Percentiles rank a stretch among this genome's conserved stretches.
Conservation (phyloP, 1,284 basidiomycete species). For the Sporisorium graminicola region DNA sequence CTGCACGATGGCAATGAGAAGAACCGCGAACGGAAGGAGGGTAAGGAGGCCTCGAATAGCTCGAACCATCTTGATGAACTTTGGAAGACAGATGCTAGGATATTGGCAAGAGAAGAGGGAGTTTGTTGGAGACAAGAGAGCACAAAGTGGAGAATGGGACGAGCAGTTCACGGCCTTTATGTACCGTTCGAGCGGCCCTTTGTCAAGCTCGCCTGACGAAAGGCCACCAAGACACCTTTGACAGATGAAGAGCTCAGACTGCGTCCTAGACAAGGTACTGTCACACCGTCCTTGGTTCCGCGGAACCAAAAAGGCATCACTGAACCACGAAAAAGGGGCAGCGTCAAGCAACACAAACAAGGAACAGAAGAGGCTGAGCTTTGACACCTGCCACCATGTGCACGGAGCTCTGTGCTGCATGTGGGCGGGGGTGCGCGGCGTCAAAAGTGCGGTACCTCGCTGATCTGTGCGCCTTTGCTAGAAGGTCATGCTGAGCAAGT, state of each 20-base stretch:
- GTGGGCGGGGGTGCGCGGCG: neutral
- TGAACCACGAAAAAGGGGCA: neutral
- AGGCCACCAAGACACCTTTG: neutral
- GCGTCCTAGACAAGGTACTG: neutral
- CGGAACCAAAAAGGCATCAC: neutral
- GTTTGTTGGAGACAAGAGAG: neutral
- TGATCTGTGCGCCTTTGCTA: neutral
- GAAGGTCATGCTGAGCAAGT: neutral
- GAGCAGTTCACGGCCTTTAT: neutral
- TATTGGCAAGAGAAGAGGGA: neutral
- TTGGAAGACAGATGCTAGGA: neutral
- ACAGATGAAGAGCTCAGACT: neutral
- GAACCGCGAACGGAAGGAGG: constrained; percentile 17
- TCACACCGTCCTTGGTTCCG: neutral
- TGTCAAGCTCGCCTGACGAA: neutral
- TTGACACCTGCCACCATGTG: neutral
- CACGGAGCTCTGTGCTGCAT: neutral
- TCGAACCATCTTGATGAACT: constrained; percentile 18
- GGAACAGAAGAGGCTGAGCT: neutral
- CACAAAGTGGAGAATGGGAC: neutral
- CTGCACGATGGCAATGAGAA: constrained; percentile 11
- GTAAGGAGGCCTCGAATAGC: constrained; percentile 12
- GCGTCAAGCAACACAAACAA: neutral
- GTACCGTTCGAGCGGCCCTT: neutral
- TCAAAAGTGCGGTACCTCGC: neutral